A percentile compares a stretch with the other conserved stretches of the same genome.
These are phyloP conservation scores for Ceriops decandra DNA, from an alignment of 345 rosid genomes.

Conservation along the genomic window DNA sequence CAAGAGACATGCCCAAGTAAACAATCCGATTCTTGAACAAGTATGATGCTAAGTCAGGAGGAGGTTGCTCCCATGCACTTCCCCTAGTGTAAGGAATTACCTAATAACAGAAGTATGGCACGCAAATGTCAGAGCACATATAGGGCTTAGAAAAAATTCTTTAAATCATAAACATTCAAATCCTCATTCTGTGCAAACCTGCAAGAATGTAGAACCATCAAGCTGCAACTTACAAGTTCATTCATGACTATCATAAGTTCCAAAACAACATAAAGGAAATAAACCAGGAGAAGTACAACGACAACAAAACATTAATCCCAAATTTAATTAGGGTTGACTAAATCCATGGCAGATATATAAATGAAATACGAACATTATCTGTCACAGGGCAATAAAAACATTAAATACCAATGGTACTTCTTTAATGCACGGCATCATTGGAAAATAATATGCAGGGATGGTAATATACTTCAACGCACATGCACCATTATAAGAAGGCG, in stretches of 20 bases:
- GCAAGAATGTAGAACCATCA: background rate
- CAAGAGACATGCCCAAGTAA: slow-evolving; percentile 92
- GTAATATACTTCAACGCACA: too few species aligned
- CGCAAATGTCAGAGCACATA: background rate
- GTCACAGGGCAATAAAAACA: too few species aligned
- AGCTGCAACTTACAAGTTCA: background rate
- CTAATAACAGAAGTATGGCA: slow-evolving; percentile 31
- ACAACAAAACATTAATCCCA: too few species aligned
- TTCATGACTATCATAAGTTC: background rate
- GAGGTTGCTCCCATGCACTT: slow-evolving; percentile 84
- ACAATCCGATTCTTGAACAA: slow-evolving; percentile 76
- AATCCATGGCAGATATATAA: too few species aligned
- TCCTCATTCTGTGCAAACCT: background rate
- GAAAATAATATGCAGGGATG: too few species aligned
- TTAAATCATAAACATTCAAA: background rate
- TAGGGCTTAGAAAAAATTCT: background rate
- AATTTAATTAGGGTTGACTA: too few species aligned
- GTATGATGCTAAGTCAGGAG: slow-evolving; percentile 88
- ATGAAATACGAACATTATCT: too few species aligned
- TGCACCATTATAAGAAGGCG: too few species aligned
- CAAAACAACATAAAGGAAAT: too few species aligned
- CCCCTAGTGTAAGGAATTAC: slow-evolving; percentile 76
- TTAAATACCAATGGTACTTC: too few species aligned
- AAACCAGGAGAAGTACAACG: too few species aligned
- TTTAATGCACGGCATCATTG: too few species aligned